phyloP scores from a whole-genome alignment of 345 rosid species.

The Citrus medica region DNA sequence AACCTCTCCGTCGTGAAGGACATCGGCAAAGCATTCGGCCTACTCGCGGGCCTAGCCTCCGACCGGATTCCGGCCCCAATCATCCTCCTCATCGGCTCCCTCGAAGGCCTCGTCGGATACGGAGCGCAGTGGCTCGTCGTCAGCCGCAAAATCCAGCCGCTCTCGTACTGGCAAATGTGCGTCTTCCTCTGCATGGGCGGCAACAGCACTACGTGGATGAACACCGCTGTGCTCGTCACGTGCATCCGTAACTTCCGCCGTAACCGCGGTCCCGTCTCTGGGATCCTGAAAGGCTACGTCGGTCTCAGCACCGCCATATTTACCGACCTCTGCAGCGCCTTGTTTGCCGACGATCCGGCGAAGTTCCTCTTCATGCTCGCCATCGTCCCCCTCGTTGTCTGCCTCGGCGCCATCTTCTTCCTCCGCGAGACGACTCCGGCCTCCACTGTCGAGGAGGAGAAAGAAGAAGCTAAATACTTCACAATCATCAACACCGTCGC shows the following conservation, averaged over 20 bases:
- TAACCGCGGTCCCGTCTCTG: constrained; percentile 90
- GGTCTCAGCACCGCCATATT: constrained; percentile 92
- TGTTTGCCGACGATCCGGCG: constrained; percentile 63
- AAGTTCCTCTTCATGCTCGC: constrained; percentile 67
- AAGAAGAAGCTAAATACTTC: constrained; percentile 70
- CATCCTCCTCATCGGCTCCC: constrained; percentile 70
- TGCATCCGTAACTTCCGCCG: constrained; percentile 86
- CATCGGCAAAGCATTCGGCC: constrained; percentile 90
- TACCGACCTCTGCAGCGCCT: constrained; percentile 81
- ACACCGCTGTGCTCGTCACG: constrained; percentile 85
- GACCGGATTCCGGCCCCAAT: constrained; percentile 66
- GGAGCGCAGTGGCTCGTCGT: constrained; percentile 97
- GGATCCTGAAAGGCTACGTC: constrained; percentile 86
- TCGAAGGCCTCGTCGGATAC: constrained; percentile 89
- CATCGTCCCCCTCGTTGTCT: constrained; percentile 65
- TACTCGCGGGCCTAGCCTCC: constrained; percentile 87
- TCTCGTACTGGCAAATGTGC: constrained; percentile 90
- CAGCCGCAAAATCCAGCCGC: constrained; percentile 54
- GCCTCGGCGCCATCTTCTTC: constrained; percentile 73
- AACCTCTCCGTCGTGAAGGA: constrained; percentile 85
- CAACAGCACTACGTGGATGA: constrained; percentile 98
- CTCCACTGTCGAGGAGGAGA: constrained; percentile 37
- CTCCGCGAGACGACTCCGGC: constrained; percentile 78
- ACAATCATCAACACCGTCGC: constrained; percentile 56
- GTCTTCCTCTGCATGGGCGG: constrained; percentile 89